Percentiles rank a stretch among this genome's conserved stretches.
Conservation (phyloP, 2,329 filamentous ascomycete genomes). For the Scedosporium aurantiacum region DNA sequence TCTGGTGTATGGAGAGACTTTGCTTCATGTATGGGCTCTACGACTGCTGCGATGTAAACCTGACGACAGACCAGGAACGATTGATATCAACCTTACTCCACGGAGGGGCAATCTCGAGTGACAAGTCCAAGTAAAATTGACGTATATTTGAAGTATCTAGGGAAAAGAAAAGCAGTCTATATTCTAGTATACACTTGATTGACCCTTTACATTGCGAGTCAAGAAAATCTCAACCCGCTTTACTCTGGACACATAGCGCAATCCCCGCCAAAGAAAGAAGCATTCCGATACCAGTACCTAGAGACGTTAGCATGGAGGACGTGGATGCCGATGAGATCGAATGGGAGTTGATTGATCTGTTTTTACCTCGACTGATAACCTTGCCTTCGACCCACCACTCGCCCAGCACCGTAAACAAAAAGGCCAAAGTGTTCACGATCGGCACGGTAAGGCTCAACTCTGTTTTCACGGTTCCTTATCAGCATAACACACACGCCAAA, state of each 20-base stretch:
- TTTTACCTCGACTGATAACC: slow-evolving; percentile 75
- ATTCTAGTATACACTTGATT: neutral
- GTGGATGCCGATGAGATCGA: neutral
- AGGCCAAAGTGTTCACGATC: slow-evolving; percentile 87
- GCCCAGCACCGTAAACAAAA: slow-evolving; percentile 88
- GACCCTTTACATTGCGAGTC: neutral
- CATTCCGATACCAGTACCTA: slow-evolving; percentile 76
- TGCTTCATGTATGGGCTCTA: too few species aligned
- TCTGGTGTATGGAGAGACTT: too few species aligned
- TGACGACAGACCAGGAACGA: too few species aligned
- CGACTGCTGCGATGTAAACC: too few species aligned
- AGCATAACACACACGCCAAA: neutral
- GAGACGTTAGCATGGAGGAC: neutral
- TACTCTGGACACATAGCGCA: slow-evolving; percentile 68
- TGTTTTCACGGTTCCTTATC: slow-evolving; percentile 21
- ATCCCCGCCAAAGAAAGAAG: slow-evolving; percentile 67
- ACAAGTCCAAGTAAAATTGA: too few species aligned
- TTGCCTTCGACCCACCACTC: slow-evolving; percentile 94
- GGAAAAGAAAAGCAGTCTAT: neutral
- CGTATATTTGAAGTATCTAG: too few species aligned
- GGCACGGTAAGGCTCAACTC: slow-evolving; percentile 89
- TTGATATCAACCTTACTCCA: too few species aligned
- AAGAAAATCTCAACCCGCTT: slow-evolving; percentile 21
- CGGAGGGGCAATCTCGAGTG: too few species aligned
- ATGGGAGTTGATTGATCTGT: too few species aligned